These are phyloP conservation scores for Microstegium vimineum DNA, from an alignment of 176 grass and related monocot species.

Conservation along the genomic window DNA sequence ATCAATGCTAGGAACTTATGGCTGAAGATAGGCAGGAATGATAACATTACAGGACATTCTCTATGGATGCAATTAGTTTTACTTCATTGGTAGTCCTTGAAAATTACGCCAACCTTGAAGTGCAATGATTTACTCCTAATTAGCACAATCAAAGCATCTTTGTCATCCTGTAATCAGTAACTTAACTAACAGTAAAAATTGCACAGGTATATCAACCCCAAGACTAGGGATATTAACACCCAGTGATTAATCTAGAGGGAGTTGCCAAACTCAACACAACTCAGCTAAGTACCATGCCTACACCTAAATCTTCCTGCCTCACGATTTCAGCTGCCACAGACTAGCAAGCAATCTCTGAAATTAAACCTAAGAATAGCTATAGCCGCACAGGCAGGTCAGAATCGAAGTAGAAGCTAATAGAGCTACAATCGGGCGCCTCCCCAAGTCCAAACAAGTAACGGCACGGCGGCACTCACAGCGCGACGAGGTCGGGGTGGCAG, in stretches of 20 bases:
- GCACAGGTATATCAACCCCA: neutral
- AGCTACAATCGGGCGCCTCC: neutral
- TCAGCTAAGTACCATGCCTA: neutral
- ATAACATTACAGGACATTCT: neutral
- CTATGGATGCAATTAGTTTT: neutral
- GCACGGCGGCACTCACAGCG: constrained; percentile 52
- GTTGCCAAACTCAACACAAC: neutral
- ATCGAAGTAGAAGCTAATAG: neutral
- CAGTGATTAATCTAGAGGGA: neutral
- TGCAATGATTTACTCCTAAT: neutral
- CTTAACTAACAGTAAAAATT: neutral
- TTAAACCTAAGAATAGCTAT: neutral
- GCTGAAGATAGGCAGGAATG: neutral
- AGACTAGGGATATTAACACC: neutral
- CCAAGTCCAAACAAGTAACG: neutral
- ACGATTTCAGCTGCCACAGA: neutral
- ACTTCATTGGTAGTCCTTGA: neutral
- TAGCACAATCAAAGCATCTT: neutral
- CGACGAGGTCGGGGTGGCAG: constrained; percentile 86
- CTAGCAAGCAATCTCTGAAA: neutral
- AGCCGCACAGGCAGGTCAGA: neutral
- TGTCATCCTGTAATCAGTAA: neutral
- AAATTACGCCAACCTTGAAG: neutral
- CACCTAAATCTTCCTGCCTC: neutral
- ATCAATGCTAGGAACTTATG: neutral